Conservation (phyloP, 768 basidiomycete species). For the Leccinum sublutescens region DNA sequence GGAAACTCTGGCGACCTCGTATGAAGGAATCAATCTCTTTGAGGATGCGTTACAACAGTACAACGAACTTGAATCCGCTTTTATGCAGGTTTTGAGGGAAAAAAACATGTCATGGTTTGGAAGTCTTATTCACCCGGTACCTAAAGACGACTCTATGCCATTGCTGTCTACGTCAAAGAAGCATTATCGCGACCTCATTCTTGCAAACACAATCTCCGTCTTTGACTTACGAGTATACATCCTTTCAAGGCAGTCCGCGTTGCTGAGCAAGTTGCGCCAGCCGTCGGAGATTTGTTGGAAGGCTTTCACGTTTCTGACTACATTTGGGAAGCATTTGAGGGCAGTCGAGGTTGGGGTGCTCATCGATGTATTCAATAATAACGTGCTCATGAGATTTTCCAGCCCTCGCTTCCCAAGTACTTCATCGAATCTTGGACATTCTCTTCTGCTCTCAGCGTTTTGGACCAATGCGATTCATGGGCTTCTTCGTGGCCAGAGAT, state of each 20-base stretch:
- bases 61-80: slow-evolving; percentile 86
- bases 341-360: slow-evolving; percentile 62
- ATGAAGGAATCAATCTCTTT: slow-evolving; percentile 83
- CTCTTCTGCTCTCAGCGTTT: slow-evolving; percentile 80
- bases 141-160: slow-evolving; percentile 76
- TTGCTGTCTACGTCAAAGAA: slow-evolving; percentile 79
- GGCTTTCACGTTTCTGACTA: slow-evolving; percentile 69
- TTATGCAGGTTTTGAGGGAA: slow-evolving; percentile 71
- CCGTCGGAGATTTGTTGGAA: slow-evolving; percentile 71
- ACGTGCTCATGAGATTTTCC: slow-evolving; percentile 20
- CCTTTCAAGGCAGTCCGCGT: slow-evolving; percentile 77
- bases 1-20: slow-evolving; percentile 93
- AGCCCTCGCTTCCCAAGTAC: slow-evolving; percentile 56
- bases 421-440: slow-evolving; percentile 95
- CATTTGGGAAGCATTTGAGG: slow-evolving; percentile 72
- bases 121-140: slow-evolving; percentile 65
- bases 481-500: slow-evolving; percentile 42
- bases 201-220: slow-evolving; percentile 85
- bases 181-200: slow-evolving; percentile 84
- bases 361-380: slow-evolving; percentile 1
- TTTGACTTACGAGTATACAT: slow-evolving; percentile 94
- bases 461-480: slow-evolving; percentile 80
- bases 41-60: slow-evolving; percentile 91
- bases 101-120: slow-evolving; percentile 93
- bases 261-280: slow-evolving; percentile 68